Conservation (phyloP, 164 flowering plant genomes). For the Cinnamomum micranthum region DNA sequence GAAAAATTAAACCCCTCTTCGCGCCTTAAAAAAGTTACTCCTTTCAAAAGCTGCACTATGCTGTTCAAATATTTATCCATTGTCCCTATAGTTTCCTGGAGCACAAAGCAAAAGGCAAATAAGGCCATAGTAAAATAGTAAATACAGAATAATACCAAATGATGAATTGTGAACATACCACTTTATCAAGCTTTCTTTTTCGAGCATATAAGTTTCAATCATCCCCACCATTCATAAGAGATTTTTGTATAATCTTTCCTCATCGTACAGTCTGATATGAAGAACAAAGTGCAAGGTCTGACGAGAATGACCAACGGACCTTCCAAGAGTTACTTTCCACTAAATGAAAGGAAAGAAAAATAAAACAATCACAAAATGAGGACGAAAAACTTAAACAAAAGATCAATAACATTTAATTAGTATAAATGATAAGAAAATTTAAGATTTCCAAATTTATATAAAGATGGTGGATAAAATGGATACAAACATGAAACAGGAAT, state of each 20-base stretch:
- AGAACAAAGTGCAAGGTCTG: constrained; percentile 53
- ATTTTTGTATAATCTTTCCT: constrained; percentile 16
- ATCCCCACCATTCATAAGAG: constrained; percentile 24
- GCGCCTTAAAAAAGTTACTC: constrained; percentile 41
- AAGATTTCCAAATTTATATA: too few relatives aligned
- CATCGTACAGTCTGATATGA: constrained; percentile 39
- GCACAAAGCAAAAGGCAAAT: neutral
- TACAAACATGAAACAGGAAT: too few relatives aligned
- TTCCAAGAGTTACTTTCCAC: constrained; percentile 33
- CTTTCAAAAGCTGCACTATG: constrained; percentile 34
- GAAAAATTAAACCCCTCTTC: constrained; percentile 34
- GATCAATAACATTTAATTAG: too few relatives aligned
- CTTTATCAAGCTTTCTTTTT: constrained; percentile 20
- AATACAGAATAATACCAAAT: neutral
- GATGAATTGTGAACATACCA: constrained; percentile 28
- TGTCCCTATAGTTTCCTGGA: constrained; percentile 38
- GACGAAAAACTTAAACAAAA: too few relatives aligned
- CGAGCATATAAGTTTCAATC: constrained; percentile 47
- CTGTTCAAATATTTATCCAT: constrained; percentile 34
- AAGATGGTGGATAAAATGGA: too few relatives aligned
- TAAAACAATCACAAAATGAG: too few relatives aligned
- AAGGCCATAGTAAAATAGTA: neutral
- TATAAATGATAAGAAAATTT: too few relatives aligned
- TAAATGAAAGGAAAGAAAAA: constrained; percentile 17
- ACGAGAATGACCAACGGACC: constrained; percentile 44